phyloP scores from a whole-genome alignment of 1,139 yeast species.

The Groenewaldozyma auringiensis region DNA sequence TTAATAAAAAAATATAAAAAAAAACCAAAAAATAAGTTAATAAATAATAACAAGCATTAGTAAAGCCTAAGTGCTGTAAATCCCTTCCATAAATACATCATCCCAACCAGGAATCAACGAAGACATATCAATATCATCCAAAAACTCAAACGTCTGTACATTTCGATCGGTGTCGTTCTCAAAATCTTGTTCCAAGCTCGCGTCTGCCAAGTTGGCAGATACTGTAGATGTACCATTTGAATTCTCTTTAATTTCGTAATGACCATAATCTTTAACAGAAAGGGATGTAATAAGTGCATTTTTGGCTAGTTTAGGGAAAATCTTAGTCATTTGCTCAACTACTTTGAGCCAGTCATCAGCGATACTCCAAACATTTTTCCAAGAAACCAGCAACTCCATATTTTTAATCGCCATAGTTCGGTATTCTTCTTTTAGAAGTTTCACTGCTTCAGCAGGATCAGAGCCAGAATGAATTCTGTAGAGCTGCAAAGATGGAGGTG shows the following conservation, averaged over 20 bases:
- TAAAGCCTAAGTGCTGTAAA: too few relatives aligned
- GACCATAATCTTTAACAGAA: slow-evolving; percentile 7
- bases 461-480: not conserved
- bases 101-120: slow-evolving; percentile 6
- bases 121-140: slow-evolving; percentile 4
- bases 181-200: not conserved
- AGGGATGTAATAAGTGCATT: not conserved
- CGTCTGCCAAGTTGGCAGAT: not conserved
- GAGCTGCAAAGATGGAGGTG: not conserved
- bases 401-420: not conserved
- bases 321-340: not conserved
- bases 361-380: slow-evolving; percentile 7
- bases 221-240: not conserved
- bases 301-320: not conserved
- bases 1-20: too few relatives aligned
- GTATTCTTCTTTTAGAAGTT: not conserved
- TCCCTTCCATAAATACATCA: slow-evolving; percentile 2
- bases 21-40: too few relatives aligned
- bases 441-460: not conserved
- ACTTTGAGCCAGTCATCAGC: slow-evolving; percentile 5
- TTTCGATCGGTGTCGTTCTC: not conserved
- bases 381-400: slow-evolving; percentile 1
- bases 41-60: too few relatives aligned
- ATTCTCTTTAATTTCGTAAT: slow-evolving; percentile 4
- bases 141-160: slow-evolving; percentile 1